Base-by-base conservation (phyloP, 139 green algal species). In the Chlorella sp. region DNA sequence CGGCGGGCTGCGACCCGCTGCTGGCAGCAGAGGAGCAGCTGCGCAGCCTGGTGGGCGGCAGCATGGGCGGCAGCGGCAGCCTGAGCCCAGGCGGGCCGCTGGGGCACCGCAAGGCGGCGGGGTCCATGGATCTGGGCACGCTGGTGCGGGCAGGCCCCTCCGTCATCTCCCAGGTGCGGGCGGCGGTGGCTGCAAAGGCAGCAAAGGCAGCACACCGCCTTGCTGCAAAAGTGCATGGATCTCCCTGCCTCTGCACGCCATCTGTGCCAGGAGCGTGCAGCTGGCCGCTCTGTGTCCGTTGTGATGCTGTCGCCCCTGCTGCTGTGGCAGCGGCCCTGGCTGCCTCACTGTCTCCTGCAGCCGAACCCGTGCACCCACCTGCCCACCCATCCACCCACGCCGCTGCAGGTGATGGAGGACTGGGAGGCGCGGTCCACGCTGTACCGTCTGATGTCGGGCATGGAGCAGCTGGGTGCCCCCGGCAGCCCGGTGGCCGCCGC, bases 371-470 rank as follows among this genome's bases (percentile, higher is more conserved):
- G 28, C 63, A 34, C 63, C 2, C 63, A 36, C 63, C 28, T 69
- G 63, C 63, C 28, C 5, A 15, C 57, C 32, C 75, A 17, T 16
- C 75, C 23, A n/a, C n/a, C n/a, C n/a, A n/a, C n/a, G n/a, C n/a
- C n/a, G 5, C 30, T 26, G 36, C 78, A 83, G 78, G 62, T 80
- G 11, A 80, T 86, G 81, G 81, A 86, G 1, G 69, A 86, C 56
- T 74, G 70, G 69, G 81, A 86, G 4, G 38, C 81, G 11, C 69
- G 56, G 55, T 60, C 39, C 30, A 47, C 70, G 4, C 51, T 86
- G 38, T 63, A 73, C 47, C 81, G 81, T 28, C n/a, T 86, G 32
- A 63, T 86, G 69, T 86, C 81, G 51, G 51, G 51, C 51, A 60
- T 60, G 51, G 51, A 60, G 51, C 51, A 60, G 51, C 51, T 60